Conservation (phyloP, 2,329 filamentous ascomycete genomes). For the Ilyonectria mors-panacis region DNA sequence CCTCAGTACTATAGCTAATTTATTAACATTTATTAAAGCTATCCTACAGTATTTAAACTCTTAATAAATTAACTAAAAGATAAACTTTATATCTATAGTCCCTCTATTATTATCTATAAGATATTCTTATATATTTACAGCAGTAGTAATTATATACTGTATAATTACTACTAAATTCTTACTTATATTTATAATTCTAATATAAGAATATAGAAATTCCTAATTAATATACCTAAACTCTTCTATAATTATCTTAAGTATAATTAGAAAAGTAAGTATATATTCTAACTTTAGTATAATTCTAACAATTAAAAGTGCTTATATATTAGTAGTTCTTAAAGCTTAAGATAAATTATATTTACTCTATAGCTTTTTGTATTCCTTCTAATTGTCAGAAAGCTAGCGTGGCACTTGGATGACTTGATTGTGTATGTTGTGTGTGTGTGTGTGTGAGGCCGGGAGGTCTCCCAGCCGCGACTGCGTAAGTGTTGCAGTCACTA, state of each 20-base stretch:
- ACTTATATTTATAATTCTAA: not conserved
- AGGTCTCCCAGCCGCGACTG: no score
- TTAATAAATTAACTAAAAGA: not conserved
- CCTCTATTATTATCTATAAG: not conserved
- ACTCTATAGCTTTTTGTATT: not conserved
- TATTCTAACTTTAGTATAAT: not conserved
- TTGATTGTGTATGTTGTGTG: no score
- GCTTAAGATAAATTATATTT: not conserved
- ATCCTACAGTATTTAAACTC: not conserved
- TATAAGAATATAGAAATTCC: not conserved
- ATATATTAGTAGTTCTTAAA: not conserved
- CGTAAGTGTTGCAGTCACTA: no score
- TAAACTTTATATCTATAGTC: not conserved
- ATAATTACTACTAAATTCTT: not conserved
- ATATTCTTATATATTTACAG: not conserved
- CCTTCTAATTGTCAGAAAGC: no score
- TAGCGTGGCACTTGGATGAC: no score
- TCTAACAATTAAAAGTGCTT: not conserved
- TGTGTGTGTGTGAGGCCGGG: no score
- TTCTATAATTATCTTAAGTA: not conserved
- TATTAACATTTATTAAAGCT: not conserved
- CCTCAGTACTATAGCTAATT: not conserved
- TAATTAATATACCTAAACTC: not conserved
- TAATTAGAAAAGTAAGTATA: conserved; percentile 3
- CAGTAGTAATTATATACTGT: not conserved